Percentiles rank a stretch among this genome's conserved stretches.
Conservation (phyloP, 2,329 filamentous ascomycete species). For the Fusarium stilboides region DNA sequence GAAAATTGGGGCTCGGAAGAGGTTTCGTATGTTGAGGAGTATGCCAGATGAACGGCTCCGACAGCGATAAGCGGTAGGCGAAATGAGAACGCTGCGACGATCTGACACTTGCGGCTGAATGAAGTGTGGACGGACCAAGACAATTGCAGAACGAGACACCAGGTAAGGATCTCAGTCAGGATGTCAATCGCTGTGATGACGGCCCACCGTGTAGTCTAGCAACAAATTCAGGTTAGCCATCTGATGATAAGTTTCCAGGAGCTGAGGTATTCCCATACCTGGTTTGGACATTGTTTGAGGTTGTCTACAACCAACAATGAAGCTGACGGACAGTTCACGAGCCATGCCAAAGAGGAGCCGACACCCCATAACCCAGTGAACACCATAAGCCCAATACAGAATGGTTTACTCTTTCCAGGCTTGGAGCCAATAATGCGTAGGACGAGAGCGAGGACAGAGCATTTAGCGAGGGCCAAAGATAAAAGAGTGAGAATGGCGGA, state of each 20-base stretch:
- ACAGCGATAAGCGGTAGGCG: slow-evolving; percentile 43
- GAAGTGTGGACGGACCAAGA: slow-evolving; percentile 39
- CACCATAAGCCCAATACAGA: slow-evolving; percentile 29
- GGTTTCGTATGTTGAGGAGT: slow-evolving; percentile 7
- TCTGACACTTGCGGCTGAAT: slow-evolving; percentile 33
- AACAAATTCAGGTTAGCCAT: neutral
- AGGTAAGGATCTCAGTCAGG: slow-evolving; percentile 25
- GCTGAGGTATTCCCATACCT: slow-evolving; percentile 19
- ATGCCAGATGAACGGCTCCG: slow-evolving; percentile 31
- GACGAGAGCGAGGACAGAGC: slow-evolving; percentile 42
- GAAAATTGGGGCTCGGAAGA: slow-evolving; percentile 38
- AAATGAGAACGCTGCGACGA: slow-evolving; percentile 40
- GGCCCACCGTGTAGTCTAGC: slow-evolving; percentile 30
- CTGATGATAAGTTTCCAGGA: neutral
- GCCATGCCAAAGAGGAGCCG: slow-evolving; percentile 22
- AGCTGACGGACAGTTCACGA: slow-evolving; percentile 21
- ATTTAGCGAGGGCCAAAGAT: slow-evolving; percentile 29
- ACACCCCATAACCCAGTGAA: slow-evolving; percentile 28
- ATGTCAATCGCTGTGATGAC: slow-evolving; percentile 35
- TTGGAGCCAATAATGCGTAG: slow-evolving; percentile 41
- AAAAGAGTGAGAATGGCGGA: slow-evolving; percentile 29
- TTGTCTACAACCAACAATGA: slow-evolving; percentile 20
- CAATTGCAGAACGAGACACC: slow-evolving; percentile 28
- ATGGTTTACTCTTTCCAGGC: slow-evolving; percentile 27
- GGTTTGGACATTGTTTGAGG: slow-evolving; percentile 26